Percentiles rank a stretch among this genome's conserved stretches.
Conservation (phyloP, 2,329 filamentous ascomycete species). For the Aphanoascus verrucosus region DNA sequence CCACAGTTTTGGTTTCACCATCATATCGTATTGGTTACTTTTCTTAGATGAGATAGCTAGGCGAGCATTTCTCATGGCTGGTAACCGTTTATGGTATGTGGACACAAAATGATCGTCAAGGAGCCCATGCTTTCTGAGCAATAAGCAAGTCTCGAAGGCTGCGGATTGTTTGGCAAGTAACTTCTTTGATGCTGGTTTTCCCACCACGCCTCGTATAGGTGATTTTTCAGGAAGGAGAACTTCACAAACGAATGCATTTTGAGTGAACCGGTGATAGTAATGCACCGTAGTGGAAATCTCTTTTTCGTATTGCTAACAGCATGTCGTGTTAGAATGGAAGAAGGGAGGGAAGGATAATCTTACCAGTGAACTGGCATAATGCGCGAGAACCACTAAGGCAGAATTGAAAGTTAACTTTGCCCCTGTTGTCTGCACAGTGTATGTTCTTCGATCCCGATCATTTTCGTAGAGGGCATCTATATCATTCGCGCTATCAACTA, state of each 20-base stretch:
- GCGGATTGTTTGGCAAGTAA: constrained; percentile 75
- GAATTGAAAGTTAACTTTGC: constrained; percentile 70
- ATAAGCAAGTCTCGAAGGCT: constrained; percentile 70
- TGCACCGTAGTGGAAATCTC: constrained; percentile 40
- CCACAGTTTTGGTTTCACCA: constrained; percentile 70
- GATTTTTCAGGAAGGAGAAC: constrained; percentile 66
- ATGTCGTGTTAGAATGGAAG: constrained; percentile 6
- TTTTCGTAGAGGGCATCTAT: constrained; percentile 47
- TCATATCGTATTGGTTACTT: constrained; percentile 63
- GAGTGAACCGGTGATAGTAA: constrained; percentile 51
- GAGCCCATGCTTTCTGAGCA: constrained; percentile 54
- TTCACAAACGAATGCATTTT: constrained; percentile 60
- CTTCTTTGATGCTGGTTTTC: constrained; percentile 57
- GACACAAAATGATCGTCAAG: constrained; percentile 68
- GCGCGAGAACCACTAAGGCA: constrained; percentile 59
- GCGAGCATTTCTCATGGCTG: constrained; percentile 74
- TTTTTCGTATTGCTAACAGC: constrained; percentile 36
- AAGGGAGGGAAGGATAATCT: constrained; percentile 14
- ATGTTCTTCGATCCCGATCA: constrained; percentile 43
- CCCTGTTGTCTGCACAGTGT: constrained; percentile 54
- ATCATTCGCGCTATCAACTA: constrained; percentile 51
- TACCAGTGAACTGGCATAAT: constrained; percentile 60
- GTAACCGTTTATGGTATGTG: constrained; percentile 58
- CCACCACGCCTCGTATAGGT: constrained; percentile 56
- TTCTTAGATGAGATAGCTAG: constrained; percentile 73